Evolutionary conservation across 2,329 filamentous ascomycete genomes (phyloP), one percentile per base, ranked within the genome.

Genomic region (Chaetoscypha palmicola): DNA sequence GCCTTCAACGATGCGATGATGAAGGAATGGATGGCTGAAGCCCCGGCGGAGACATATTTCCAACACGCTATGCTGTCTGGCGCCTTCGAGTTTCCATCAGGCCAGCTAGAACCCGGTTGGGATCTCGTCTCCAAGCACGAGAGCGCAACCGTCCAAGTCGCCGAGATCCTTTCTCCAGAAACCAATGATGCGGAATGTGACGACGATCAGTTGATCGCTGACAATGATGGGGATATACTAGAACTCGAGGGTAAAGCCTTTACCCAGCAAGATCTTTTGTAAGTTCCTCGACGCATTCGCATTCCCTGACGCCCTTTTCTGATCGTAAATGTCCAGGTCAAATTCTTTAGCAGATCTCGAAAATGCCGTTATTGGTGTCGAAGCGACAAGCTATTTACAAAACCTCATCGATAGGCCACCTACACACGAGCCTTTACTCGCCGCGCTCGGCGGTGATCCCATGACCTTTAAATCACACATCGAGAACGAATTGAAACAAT

Each of bases 381-480:
- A 96, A 70, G 92, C 91, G 44, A 83, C 86, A 41, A 85, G 94
- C 66, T 97, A 92, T 64, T 77, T 98, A 52, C 76, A 83, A 63
- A 79, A 81, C 47, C 77, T 94, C 53, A 79, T 95, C 58, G 79
- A 83, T 60, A 77, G 74, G 45, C 65, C 75, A 33, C 76, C 79
- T 21, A 81, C 78, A 35, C 83, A 86, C 60, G 92, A 98, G 65
- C 90, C 91, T 32, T 80, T 98, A 24, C 76, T 97, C 24, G 81
- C 89, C 43, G 92, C 92, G 17, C 77, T 97, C 37, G 92, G 91
- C 38, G 92, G 92, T 46, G 76, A 91, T 49, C 92, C 91, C 2
- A 79, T 86, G 48, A 85, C 85, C 41, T 74, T 97, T 60, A 78
- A 78, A 64, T 72, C 70, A 52, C 83, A 84, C 58, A 83, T 98